Conservation (phyloP, 108 stramenopile genomes). For the Cyclotella atomus region DNA sequence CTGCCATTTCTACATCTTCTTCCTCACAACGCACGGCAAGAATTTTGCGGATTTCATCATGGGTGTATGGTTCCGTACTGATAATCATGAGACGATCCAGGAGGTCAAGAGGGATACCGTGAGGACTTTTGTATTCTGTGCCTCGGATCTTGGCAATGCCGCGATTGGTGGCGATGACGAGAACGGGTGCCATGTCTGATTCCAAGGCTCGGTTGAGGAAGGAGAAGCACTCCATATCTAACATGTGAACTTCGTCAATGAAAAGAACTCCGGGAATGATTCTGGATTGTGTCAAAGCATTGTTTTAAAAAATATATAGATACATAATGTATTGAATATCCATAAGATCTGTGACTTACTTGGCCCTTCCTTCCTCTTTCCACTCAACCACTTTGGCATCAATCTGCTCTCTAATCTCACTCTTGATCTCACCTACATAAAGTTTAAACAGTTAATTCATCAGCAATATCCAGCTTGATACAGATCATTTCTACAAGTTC, state of each 20-base stretch:
- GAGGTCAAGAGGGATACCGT: conserved; percentile 97
- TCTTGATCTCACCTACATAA: conserved; percentile 83
- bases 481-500: too few relatives aligned
- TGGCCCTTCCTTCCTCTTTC: conserved; percentile 98
- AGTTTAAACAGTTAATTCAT: too few relatives aligned
- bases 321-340: conserved; percentile 30
- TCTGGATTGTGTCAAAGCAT: background rate
- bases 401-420: conserved; percentile 97
- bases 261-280: conserved; percentile 99
- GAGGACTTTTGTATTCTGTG: conserved; percentile 94
- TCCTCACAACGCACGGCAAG: conserved; percentile 90
- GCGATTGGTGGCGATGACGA: conserved; percentile 94
- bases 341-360: conserved; percentile 60
- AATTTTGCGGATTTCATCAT: conserved; percentile 89
- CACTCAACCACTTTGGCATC: conserved; percentile 97
- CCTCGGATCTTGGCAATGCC: conserved; percentile 94
- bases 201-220: conserved; percentile 93
- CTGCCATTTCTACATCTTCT: conserved; percentile 98
- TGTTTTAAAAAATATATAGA: background rate
- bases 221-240: conserved; percentile 96
- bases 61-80: conserved; percentile 88
- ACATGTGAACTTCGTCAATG: conserved; percentile 99
- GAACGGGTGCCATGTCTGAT: conserved; percentile 88
- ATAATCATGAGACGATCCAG: conserved; percentile 98
- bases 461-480: too few relatives aligned